phyloP scores from a whole-genome alignment of 163 green algal species.

The Chlorella variabilis region DNA sequence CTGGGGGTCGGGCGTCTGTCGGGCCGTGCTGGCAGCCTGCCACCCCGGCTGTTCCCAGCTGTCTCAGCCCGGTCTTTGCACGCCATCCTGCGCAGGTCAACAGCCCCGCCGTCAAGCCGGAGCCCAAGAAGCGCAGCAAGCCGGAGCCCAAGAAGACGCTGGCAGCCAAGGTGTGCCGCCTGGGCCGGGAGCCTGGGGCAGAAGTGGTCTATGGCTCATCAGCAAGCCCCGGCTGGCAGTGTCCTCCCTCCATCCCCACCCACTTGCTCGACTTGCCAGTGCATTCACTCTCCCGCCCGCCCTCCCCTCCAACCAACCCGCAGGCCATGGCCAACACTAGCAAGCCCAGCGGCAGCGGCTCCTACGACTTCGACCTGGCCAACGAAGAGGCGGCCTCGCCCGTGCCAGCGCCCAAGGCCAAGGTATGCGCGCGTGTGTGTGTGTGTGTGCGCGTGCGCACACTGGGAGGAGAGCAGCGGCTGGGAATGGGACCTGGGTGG shows the following conservation, averaged over 20 bases:
- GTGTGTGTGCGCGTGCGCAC: too few relatives aligned
- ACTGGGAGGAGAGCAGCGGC: too few relatives aligned
- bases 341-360: background rate
- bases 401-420: conserved; percentile 28
- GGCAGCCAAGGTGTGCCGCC: conserved; percentile 2
- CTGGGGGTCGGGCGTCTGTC: too few relatives aligned
- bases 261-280: too few relatives aligned
- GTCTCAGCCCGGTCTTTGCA: too few relatives aligned
- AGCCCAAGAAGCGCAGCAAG: conserved; percentile 39
- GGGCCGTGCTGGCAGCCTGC: too few relatives aligned
- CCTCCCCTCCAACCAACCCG: too few relatives aligned
- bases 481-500: too few relatives aligned
- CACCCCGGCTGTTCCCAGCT: too few relatives aligned
- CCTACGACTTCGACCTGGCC: conserved; percentile 21
- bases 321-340: conserved; percentile 23
- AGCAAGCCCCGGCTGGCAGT: background rate
- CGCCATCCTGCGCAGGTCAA: too few relatives aligned
- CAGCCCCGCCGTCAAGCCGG: background rate
- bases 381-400: conserved; percentile 22
- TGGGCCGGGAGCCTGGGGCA: background rate
- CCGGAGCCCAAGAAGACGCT: conserved; percentile 31
- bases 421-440: conserved; percentile 1
- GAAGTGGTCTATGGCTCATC: background rate
- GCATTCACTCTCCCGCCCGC: too few relatives aligned
- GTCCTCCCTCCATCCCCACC: too few relatives aligned